Evolutionary conservation across 2,329 filamentous ascomycete species (phyloP), one percentile per base, ranked within the genome.

Genomic region (Colletotrichum sp.): DNA sequence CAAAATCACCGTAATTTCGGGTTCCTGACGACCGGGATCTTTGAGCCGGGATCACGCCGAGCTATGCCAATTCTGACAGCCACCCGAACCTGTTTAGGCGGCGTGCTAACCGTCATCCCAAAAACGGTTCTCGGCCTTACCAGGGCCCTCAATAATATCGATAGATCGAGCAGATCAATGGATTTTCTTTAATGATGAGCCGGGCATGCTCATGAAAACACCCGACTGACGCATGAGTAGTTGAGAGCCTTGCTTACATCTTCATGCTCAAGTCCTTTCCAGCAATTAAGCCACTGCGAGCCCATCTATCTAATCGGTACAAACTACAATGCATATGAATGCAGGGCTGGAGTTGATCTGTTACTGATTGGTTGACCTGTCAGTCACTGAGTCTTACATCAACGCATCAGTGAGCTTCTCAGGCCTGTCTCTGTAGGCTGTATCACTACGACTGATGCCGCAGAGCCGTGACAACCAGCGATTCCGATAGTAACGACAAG

Each of bases 1-100:
- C n/a, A 27, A 64, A 67, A 55, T 68, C 58, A 68, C 74, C 58
- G 70, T 65, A 76, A 76, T 76, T 65, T 76, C 74, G 74, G 43
- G 39, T 52, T 69, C 43, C 43, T 64, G 22, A 58, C 18, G 27
- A 28, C 74, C 25, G 52, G 74, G 64, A 74, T 74, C 48, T 60
- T 52, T 15, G 56, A 18, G 18, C 70, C 58, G 25, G 70, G 74
- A 32, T 69, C 22, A 25, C 18, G 13, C 27, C 5, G 34, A 36
- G 56, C 74, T 76, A 74, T 25, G 60, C 70, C 36, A 22, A 6
- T 39, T 76, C 68, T 43, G 56, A 72, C 28, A 58, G 48, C 34
- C 18, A n/a, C 48, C 74, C 65, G 70, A 66, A 39, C 56, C 74
- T 66, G 28, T 69, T 73, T 58, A 9, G 70, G 58, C 56, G n/a